These are phyloP conservation scores for Phoma sp. DNA, from an alignment of 2,329 filamentous ascomycete species.

Conservation along the genomic window DNA sequence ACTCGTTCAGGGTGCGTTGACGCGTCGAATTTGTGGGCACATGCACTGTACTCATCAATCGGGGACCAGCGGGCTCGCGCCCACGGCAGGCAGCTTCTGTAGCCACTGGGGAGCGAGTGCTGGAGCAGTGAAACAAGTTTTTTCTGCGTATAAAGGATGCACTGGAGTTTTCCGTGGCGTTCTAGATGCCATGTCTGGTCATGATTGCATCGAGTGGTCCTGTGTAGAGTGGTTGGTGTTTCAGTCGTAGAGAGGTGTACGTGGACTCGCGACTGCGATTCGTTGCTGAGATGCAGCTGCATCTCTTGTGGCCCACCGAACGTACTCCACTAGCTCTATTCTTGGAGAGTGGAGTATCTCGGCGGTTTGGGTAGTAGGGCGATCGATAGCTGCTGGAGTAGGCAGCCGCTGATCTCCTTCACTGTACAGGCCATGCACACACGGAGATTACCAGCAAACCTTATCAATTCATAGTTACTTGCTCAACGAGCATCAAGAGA, in stretches of 20 bases:
- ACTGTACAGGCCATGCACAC: too few relatives aligned
- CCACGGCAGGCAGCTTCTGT: not conserved
- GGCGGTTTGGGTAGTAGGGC: not conserved
- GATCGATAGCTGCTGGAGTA: not conserved
- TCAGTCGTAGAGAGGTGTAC: conserved; percentile 3
- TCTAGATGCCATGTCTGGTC: conserved; percentile 2
- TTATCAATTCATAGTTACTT: too few relatives aligned
- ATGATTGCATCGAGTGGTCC: not conserved
- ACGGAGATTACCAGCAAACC: not conserved
- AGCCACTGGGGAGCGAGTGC: not conserved
- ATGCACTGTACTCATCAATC: conserved; percentile 5
- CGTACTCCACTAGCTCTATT: conserved; percentile 10
- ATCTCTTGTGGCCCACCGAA: conserved; percentile 6
- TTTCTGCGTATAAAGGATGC: not conserved
- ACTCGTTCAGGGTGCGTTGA: conserved; percentile 1
- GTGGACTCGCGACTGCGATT: conserved; percentile 2
- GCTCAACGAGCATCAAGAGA: too few relatives aligned
- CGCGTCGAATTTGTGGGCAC: conserved; percentile 15
- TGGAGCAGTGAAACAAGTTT: not conserved
- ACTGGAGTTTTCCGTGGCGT: conserved; percentile 2
- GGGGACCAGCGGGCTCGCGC: conserved; percentile 2
- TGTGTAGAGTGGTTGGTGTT: conserved; percentile 8
- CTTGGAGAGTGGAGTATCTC: not conserved
- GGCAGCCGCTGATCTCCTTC: not conserved
- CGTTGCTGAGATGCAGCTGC: conserved; percentile 6